A percentile compares a stretch with the other conserved stretches of the same genome.
Conservation (phyloP, 192 early-diverging fungal genomes). For the Mortierella alpina region DNA sequence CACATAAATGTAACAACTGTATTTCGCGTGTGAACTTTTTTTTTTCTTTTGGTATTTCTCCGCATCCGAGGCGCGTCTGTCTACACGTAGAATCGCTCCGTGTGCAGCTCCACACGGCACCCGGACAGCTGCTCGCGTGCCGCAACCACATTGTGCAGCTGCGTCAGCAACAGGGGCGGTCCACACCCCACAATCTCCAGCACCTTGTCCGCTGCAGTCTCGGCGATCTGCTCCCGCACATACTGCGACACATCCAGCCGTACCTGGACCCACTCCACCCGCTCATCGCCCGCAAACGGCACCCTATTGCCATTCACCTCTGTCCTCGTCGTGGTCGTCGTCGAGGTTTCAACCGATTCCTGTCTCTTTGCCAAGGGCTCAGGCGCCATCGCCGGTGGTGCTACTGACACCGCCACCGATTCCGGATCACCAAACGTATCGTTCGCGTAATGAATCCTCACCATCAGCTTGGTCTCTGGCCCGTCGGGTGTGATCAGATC, state of each 20-base stretch:
- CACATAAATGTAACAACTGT: no score
- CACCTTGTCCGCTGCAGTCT: constrained; percentile 6
- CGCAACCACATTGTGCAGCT: constrained; percentile 44
- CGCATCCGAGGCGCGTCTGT: no score
- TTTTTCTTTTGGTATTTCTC: no score
- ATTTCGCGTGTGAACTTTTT: no score
- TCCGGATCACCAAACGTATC: constrained; percentile 22
- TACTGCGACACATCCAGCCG: constrained; percentile 25
- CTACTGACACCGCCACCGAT: constrained; percentile 15
- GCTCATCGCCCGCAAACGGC: constrained; percentile 36
- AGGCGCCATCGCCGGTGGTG: not conserved
- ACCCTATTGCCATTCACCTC: constrained; percentile 4
- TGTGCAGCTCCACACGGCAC: constrained; percentile 44
- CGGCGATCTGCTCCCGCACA: constrained; percentile 19
- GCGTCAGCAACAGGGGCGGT: constrained; percentile 31
- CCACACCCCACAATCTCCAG: constrained; percentile 50
- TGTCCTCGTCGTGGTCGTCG: not conserved
- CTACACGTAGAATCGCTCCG: constrained; percentile 46
- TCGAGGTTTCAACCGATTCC: not conserved
- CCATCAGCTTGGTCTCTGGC: constrained; percentile 1
- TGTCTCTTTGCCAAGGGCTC: not conserved
- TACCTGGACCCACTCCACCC: constrained; percentile 21
- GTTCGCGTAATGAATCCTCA: constrained; percentile 21
- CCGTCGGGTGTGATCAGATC: constrained; percentile 25
- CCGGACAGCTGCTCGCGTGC: constrained; percentile 30